Base-by-base conservation (phyloP, 768 basidiomycete genomes). In the Boletus barrowsii region DNA sequence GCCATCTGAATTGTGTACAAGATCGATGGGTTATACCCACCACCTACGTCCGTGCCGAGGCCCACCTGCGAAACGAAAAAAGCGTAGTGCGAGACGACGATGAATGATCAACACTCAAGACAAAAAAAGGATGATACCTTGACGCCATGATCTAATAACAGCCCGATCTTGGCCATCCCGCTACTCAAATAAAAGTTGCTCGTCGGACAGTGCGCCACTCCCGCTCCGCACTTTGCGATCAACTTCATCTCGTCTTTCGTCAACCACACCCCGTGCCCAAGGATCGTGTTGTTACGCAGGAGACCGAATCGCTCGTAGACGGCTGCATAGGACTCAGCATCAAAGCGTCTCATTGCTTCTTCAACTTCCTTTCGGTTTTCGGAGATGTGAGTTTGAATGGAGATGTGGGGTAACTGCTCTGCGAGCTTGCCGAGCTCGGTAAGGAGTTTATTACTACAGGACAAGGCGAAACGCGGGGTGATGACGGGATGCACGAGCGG, bases 381-480 rank as follows among this genome's bases (percentile, higher is more conserved):
- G 13, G 87, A 83, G 42, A 97, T 84, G 72, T 97, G 95, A 3
- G 95, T 97, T 70, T 98, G 95, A 43, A 96, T 88, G 45, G 79
- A 77, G 24, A 97, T 75, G 1, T 73, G 62, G 3, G 83, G 78
- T 54, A 87, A 78, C 3, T 76, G 66, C 9, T 68, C 63, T 0
- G 87, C 87, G 26, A 95, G 56, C 5, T 51, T 3, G 4, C 88
- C 83, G 10, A 98, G 76, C 0, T 73, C 69, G 1, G 64, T 46
- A 48, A 98, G 79, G 26, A 94, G 81, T 10, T 78, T 70, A 7
- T 76, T 67, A 0, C 91, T 83, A 72, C 93, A 95, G 13, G 89
- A 85, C 55, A 96, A 86, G 29, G 95, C 95, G 70, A 96, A 97
- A 22, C 95, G 87, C 4, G 95, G 95, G 0, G 95, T 97, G 39